These are phyloP conservation scores for Trichoderma gracile DNA, from an alignment of 2,329 filamentous ascomycete species.

Conservation along the genomic window DNA sequence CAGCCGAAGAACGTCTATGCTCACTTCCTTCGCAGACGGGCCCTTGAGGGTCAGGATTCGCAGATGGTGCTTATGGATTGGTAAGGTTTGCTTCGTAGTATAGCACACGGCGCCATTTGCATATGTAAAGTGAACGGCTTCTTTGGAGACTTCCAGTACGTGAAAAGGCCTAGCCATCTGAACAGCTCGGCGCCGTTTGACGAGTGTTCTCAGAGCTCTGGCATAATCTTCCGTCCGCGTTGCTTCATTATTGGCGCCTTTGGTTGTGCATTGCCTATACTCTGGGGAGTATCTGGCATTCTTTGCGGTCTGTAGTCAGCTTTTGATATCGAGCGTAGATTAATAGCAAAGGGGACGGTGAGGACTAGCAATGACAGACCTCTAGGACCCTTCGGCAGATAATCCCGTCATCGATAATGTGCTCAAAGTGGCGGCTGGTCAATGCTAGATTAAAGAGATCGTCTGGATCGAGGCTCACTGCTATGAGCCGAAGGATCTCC, in stretches of 20 bases:
- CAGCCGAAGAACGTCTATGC: conserved; percentile 53
- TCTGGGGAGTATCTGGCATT: conserved; percentile 32
- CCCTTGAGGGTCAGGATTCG: conserved; percentile 60
- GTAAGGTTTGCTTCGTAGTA: conserved; percentile 43
- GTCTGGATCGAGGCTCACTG: conserved; percentile 54
- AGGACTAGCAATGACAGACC: conserved; percentile 43
- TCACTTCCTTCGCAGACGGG: conserved; percentile 52
- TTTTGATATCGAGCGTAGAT: neutral
- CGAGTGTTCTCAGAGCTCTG: conserved; percentile 53
- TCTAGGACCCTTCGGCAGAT: conserved; percentile 60
- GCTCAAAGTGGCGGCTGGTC: conserved; percentile 53
- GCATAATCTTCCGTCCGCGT: conserved; percentile 28
- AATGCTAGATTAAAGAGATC: conserved; percentile 59
- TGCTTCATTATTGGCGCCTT: too few relatives aligned
- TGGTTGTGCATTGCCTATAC: conserved; percentile 28
- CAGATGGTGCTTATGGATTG: conserved; percentile 44
- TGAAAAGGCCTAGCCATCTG: conserved; percentile 63
- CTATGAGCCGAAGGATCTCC: conserved; percentile 64
- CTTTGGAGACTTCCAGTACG: conserved; percentile 55
- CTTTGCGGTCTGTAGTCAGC: conserved; percentile 11
- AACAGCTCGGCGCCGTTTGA: conserved; percentile 62
- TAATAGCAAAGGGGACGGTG: neutral
- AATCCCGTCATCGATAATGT: conserved; percentile 53
- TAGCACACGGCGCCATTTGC: conserved; percentile 66
- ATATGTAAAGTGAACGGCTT: conserved; percentile 63